Conservation (phyloP, 75 land plant species). For the Sequoia sempervirens region DNA sequence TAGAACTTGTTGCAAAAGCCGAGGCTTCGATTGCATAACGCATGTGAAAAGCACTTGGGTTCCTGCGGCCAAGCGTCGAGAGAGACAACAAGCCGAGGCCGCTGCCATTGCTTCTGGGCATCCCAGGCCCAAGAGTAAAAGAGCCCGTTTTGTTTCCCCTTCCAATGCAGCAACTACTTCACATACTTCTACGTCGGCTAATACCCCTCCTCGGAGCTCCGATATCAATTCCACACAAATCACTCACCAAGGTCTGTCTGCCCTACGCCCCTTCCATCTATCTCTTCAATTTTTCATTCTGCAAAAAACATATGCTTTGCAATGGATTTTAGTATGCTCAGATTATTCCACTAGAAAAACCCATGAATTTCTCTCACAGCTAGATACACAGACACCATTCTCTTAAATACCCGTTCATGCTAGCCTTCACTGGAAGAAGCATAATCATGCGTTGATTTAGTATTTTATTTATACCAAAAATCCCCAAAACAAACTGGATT, state of each 20-base stretch:
- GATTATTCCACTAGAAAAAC: too few species aligned
- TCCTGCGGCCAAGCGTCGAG: constrained; percentile 54
- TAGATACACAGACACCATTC: too few species aligned
- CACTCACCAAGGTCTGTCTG: constrained; percentile 38
- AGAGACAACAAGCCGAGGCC: constrained; percentile 45
- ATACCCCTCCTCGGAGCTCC: constrained; percentile 54
- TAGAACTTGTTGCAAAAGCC: constrained; percentile 64
- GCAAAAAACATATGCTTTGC: too few species aligned
- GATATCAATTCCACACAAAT: constrained; percentile 35
- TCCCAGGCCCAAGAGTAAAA: constrained; percentile 45
- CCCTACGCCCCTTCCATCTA: not conserved
- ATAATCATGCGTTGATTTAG: too few species aligned
- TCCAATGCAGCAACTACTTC: constrained; percentile 47
- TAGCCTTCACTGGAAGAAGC: not conserved
- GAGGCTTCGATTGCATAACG: constrained; percentile 50
- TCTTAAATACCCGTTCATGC: too few species aligned
- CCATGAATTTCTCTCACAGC: too few species aligned
- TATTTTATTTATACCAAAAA: not conserved
- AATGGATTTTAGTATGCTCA: too few species aligned
- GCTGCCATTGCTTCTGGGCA: constrained; percentile 40
- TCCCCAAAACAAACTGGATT: not conserved
- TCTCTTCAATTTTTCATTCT: not conserved
- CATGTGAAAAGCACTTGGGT: constrained; percentile 69
- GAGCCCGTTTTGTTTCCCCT: constrained; percentile 41
- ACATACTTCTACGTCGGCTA: constrained; percentile 54